Percentiles rank a stretch among this genome's conserved stretches.
phyloP scores from a whole-genome alignment of 352 stramenopile genomes.

The Phytophthora cactorum region DNA sequence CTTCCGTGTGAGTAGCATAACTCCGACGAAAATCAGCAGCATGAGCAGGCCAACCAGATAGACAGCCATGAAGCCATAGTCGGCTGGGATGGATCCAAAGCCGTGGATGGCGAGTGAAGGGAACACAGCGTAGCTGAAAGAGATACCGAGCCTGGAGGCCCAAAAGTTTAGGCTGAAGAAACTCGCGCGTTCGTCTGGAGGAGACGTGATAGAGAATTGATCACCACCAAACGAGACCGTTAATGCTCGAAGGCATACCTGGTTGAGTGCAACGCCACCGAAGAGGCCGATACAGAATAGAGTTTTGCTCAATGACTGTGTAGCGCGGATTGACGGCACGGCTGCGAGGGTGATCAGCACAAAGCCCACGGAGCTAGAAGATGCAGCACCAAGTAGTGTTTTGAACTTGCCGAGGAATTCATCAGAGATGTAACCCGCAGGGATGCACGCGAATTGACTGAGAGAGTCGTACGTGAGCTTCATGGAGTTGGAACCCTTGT shows the following conservation, averaged over 20 bases:
- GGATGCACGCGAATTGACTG: slow-evolving; percentile 62
- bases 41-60: slow-evolving; percentile 61
- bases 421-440: slow-evolving; percentile 65
- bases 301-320: slow-evolving; percentile 37
- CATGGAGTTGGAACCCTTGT: slow-evolving; percentile 61
- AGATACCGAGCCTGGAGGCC: slow-evolving; percentile 71
- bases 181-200: slow-evolving; percentile 48
- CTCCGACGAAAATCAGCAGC: slow-evolving; percentile 45
- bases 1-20: slow-evolving; percentile 48
- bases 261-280: slow-evolving; percentile 49
- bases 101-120: slow-evolving; percentile 80
- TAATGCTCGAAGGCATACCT: slow-evolving; percentile 62
- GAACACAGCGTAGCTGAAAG: slow-evolving; percentile 81
- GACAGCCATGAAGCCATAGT: slow-evolving; percentile 52
- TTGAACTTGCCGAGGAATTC: slow-evolving; percentile 58
- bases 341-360: slow-evolving; percentile 54
- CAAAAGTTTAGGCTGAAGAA: slow-evolving; percentile 90
- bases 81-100: slow-evolving; percentile 52
- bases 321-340: slow-evolving; percentile 44
- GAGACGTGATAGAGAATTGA: slow-evolving; percentile 61
- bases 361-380: slow-evolving; percentile 54
- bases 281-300: slow-evolving; percentile 72
- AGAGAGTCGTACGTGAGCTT: slow-evolving; percentile 73
- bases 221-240: slow-evolving; percentile 68
- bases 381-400: slow-evolving; percentile 29